Evolutionary conservation across 768 basidiomycete species (phyloP).

Genomic region (Heimioporus sp.): DNA sequence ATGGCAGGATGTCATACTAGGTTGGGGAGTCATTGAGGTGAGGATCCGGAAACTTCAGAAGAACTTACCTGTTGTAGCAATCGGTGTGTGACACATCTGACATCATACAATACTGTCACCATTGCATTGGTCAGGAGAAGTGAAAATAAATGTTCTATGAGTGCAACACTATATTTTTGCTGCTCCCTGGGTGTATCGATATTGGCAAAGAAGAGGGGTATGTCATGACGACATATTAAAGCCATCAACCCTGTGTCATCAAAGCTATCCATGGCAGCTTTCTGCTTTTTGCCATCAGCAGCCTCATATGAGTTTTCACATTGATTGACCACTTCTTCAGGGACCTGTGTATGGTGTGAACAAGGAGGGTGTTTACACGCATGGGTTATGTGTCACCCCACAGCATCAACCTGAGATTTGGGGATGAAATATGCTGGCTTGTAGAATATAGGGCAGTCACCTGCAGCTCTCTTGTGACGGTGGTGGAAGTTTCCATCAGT

Average conservation of each 20-base stretch:
- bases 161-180: conserved; percentile 33
- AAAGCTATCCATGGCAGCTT: conserved; percentile 19
- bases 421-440: not conserved
- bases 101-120: conserved; percentile 29
- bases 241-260: conserved; percentile 37
- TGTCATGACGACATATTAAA: conserved; percentile 39
- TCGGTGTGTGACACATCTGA: conserved; percentile 34
- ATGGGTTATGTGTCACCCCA: no score
- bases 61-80: conserved; percentile 24
- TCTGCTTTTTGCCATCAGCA: conserved; percentile 32
- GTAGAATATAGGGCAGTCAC: not conserved
- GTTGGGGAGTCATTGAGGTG: no score
- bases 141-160: conserved; percentile 29
- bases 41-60: no score
- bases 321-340: conserved; percentile 33
- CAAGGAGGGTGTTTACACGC: no score
- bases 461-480: not conserved
- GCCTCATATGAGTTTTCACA: conserved; percentile 35
- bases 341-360: no score
- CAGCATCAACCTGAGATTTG: conserved; percentile 19
- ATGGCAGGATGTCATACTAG: no score
- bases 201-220: conserved; percentile 37
- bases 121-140: conserved; percentile 32
- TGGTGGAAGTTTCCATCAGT: conserved; percentile 2
- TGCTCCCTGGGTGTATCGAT: conserved; percentile 10